phyloP scores from a whole-genome alignment of 352 stramenopile genomes.

The Globisporangium barbulae region DNA sequence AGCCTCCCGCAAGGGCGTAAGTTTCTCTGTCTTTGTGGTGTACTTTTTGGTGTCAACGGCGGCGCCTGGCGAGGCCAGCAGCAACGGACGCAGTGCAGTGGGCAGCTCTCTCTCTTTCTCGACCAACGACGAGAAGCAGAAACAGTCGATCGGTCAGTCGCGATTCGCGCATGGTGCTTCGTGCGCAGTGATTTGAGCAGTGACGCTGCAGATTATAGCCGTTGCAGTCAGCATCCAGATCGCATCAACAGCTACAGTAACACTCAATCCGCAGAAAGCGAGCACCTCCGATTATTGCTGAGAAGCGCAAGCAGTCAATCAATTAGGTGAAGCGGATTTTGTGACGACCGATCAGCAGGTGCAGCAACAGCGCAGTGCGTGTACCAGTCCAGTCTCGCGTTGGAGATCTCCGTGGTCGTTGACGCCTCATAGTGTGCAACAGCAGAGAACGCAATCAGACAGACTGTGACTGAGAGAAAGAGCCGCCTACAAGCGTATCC shows the following conservation, averaged over 20 bases:
- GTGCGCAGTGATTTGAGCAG: background rate
- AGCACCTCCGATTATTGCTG: background rate
- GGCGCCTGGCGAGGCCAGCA: background rate
- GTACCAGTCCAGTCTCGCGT: background rate
- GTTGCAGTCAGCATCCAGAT: background rate
- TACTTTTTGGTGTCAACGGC: background rate
- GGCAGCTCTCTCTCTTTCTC: background rate
- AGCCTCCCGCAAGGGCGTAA: constrained; percentile 89
- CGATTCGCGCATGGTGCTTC: background rate
- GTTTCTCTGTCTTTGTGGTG: constrained; percentile 24
- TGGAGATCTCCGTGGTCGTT: background rate
- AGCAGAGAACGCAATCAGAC: background rate
- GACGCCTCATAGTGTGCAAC: background rate
- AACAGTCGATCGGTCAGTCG: background rate
- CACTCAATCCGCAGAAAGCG: background rate
- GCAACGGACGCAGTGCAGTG: background rate
- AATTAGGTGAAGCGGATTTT: background rate
- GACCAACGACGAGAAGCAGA: background rate
- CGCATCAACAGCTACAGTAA: background rate
- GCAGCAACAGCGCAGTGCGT: background rate
- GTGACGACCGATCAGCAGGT: background rate
- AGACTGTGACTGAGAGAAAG: background rate
- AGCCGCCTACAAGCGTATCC: background rate
- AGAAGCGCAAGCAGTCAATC: background rate
- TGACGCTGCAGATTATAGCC: background rate